Base-by-base conservation (phyloP, 2,329 filamentous ascomycete species). In the Arthrobotrys conoides region DNA sequence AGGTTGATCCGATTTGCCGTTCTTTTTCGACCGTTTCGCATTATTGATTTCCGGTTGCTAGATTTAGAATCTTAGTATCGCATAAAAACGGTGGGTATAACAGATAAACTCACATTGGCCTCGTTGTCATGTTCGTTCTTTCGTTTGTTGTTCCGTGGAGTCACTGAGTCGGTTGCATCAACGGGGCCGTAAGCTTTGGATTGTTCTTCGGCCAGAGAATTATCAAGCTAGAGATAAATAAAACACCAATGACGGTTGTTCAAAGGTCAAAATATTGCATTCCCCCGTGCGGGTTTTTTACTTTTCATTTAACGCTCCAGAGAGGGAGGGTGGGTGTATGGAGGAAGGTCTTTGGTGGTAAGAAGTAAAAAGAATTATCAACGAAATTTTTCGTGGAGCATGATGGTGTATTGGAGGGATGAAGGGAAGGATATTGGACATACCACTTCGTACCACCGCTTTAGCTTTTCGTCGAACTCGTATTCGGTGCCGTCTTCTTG, bases 401-500 rank as follows among this genome's bases (percentile, higher is more conserved):
- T 61, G 48, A 24, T 57, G 8, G 46, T 59, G 18, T 49, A 66
- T 22, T 41, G 63, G 20, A 33, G n/a, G 12, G 30, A 20, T 24
- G 18, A 44, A 36, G 22, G 30, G 46, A 18, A 84, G 81, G 5
- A 20, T 20, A 3, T 20, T 48, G 10, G 81, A 81, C 44, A 84
- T 87, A 88, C 89, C 83, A 88, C 87, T 81, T 90, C 91, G 68
- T 93, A 88, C 94, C 94, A 97, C 85, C 90, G 89, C 85, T 89
- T 91, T 81, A 90, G 85, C 64, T 87, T 87, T 63, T 88, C 85
- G 84, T 96, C 91, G 86, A 91, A 97, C 84, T 94, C 92, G 86
- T 91, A 97, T 84, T 97, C 94, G 79, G 90, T 89, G 66, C 93
- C 93, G 83, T 96, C 91, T 59, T 94, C 92, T 72, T 93, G 91